These are phyloP conservation scores for Leccinum holopus DNA, from an alignment of 1,284 basidiomycete genomes.

Conservation along the genomic window DNA sequence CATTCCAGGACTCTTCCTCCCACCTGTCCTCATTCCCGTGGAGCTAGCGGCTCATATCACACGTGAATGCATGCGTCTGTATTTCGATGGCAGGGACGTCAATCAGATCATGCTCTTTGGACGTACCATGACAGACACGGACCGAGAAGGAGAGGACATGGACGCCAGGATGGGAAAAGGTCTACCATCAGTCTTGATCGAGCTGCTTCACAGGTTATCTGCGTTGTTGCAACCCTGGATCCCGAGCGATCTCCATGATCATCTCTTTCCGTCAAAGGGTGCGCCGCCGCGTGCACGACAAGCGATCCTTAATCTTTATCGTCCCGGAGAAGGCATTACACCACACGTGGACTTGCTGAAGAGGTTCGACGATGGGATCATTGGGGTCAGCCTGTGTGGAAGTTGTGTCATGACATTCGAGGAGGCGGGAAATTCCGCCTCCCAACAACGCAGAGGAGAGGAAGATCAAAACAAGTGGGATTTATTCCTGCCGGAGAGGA, in stretches of 20 bases:
- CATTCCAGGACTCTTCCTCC: slow-evolving; percentile 63
- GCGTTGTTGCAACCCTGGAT: slow-evolving; percentile 47
- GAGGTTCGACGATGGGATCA: slow-evolving; percentile 78
- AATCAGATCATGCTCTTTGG: slow-evolving; percentile 83
- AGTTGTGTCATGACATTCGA: slow-evolving; percentile 74
- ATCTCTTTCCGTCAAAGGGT: slow-evolving; percentile 50
- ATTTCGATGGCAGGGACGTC: slow-evolving; percentile 50
- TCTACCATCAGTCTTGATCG: slow-evolving; percentile 54
- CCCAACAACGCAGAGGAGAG: slow-evolving; percentile 3
- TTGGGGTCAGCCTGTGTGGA: slow-evolving; percentile 73
- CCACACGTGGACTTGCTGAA: slow-evolving; percentile 75
- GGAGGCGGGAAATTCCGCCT: slow-evolving; percentile 22
- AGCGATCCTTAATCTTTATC: slow-evolving; percentile 77
- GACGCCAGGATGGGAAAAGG: slow-evolving; percentile 34
- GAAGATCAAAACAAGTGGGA: slow-evolving; percentile 33
- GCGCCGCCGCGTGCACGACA: slow-evolving; percentile 56
- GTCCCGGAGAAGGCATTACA: slow-evolving; percentile 76
- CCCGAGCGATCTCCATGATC: slow-evolving; percentile 44
- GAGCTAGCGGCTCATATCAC: slow-evolving; percentile 52
- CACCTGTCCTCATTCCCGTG: slow-evolving; percentile 48
- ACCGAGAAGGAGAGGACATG: slow-evolving; percentile 15
- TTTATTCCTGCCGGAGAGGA: slow-evolving; percentile 64
- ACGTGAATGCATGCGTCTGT: slow-evolving; percentile 53
- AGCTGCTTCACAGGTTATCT: slow-evolving; percentile 54
- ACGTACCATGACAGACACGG: slow-evolving; percentile 34